Evolutionary conservation across 306 rosid genomes (phyloP), one percentile per base, ranked within the genome.

Genomic region (Elaeagnus macrophylla): DNA sequence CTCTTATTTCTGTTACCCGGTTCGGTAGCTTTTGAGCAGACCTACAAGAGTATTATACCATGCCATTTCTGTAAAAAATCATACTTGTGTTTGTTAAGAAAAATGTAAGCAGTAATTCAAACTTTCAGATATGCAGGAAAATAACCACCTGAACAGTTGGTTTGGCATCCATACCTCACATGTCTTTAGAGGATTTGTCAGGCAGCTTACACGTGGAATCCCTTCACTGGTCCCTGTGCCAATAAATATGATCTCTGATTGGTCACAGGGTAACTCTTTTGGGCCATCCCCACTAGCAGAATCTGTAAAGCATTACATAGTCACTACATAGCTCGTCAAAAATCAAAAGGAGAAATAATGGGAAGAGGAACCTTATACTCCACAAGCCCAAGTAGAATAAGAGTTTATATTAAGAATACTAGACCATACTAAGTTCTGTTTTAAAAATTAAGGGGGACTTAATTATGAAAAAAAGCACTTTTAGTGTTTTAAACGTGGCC

Each of bases 211-310:
- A 18, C 95, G 72, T 0, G 97, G 97, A 80, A 91, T 67, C 15
- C 97, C 97, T 78, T 91, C 97, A 56, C 97, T 91, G 5, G 97
- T 91, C 61, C 97, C 97, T 4, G 96, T 84, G 25, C 97, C 97
- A 44, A 87, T 37, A 51, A 86, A 91, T 70, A 91, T 64, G 61
- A 91, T 41, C 59, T 86, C 89, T 8, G 95, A 49, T 59, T 71
- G 70, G 46, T 75, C 72, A 49, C 49, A 38, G 39, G 73, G 69
- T 42, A 57, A 54, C 18, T 61, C 67, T 19, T 49, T 69, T 32
- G 53, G 69, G 45, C 45, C 67, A 47, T 55, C 64, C 37, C 48
- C 84, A 54, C 59, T 71, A 0, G 73, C 59, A 47, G 81, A 67
- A 70, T 20, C 87, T 78, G 80, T 18, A 39, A 20, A 37, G 60